A percentile compares a stretch with the other conserved stretches of the same genome.
phyloP scores from a whole-genome alignment of 805 yeast species.

The Ogataea degrootiae region DNA sequence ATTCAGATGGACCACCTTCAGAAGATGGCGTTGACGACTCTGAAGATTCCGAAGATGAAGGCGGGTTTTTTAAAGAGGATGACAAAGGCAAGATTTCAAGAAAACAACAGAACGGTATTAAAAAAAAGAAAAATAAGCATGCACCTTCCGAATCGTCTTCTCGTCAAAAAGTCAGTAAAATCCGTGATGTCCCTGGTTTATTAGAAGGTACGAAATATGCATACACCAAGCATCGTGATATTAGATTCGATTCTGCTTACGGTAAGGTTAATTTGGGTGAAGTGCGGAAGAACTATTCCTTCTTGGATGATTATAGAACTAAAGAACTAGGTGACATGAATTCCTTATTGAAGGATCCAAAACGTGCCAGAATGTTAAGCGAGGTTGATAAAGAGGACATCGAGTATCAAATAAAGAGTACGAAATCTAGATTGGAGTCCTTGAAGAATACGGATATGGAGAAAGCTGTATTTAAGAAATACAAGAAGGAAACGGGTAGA shows the following conservation, averaged over 20 bases:
- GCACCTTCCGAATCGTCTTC: conserved; percentile 83
- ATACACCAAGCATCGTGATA: conserved; percentile 60
- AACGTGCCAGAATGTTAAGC: conserved; percentile 34
- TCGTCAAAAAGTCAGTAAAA: conserved; percentile 60
- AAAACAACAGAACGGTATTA: conserved; percentile 3
- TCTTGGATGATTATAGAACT: conserved; percentile 81
- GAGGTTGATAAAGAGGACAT: conserved; percentile 47
- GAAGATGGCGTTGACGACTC: conserved; percentile 1
- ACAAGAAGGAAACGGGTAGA: conserved; percentile 51
- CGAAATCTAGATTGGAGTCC: conserved; percentile 62
- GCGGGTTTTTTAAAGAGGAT: conserved; percentile 38
- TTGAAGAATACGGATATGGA: conserved; percentile 74
- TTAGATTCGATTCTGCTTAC: conserved; percentile 84
- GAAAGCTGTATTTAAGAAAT: conserved; percentile 54
- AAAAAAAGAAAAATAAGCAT: conserved; percentile 57
- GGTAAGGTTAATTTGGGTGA: conserved; percentile 73
- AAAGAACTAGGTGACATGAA: conserved; percentile 63
- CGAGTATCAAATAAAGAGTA: conserved; percentile 54
- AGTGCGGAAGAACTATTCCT: conserved; percentile 74
- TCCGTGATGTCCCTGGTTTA: conserved; percentile 74
- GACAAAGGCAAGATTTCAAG: conserved; percentile 13
- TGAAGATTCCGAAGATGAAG: conserved; percentile 9
- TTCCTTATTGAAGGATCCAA: conserved; percentile 50
- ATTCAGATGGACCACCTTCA: conserved; percentile 22
- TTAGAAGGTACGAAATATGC: conserved; percentile 31